Evolutionary conservation across 208 protist genomes (phyloP), one percentile per base, ranked within the genome.

Genomic region (Crithidia acanthocephali): DNA sequence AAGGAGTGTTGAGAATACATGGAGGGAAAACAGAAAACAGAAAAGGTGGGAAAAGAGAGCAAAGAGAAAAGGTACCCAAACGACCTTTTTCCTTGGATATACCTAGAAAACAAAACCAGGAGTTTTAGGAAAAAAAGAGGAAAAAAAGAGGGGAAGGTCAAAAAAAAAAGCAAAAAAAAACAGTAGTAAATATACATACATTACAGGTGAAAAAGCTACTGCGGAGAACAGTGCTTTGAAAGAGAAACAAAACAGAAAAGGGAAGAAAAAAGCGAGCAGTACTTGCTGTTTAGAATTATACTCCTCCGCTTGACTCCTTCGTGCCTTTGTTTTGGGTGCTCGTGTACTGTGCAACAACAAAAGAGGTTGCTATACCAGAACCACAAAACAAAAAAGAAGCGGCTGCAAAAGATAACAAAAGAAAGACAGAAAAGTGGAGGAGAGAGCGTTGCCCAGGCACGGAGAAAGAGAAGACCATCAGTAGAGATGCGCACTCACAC

Each of bases 101-200:
- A n/a, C 16, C 9, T 8, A 8, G 4, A 23, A 30, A 25, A 30
- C 11, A 22, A 9, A 37, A 35, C 11, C 11, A 15, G 18, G 52
- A 58, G 20, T 40, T 23, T 40, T 40, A 40, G 35, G 35, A 58
- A 58, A 40, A 65, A 52, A 52, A 33, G 30, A 35, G 25, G 37
- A 48, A 45, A 35, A 25, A 44, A 60, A 63, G 32, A 33, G 57
- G 35, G 35, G 57, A 50, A 30, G 13, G 35, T 32, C 9, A 6
- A 63, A 50, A 28, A 50, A 50, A 63, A 45, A 28, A 33, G 57
- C 13, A 63, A 48, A 27, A n/a, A 44, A 3, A 25, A 60, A 60
- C 18, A 60, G 55, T 20, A 48, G n/a, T 2, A 28, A 63, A 63
- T 25, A n/a, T 28, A 22, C 22, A 44, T n/a, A 55, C 30, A 44